Evolutionary conservation across 768 basidiomycete species (phyloP).

Genomic region (Piloderma croceum): DNA sequence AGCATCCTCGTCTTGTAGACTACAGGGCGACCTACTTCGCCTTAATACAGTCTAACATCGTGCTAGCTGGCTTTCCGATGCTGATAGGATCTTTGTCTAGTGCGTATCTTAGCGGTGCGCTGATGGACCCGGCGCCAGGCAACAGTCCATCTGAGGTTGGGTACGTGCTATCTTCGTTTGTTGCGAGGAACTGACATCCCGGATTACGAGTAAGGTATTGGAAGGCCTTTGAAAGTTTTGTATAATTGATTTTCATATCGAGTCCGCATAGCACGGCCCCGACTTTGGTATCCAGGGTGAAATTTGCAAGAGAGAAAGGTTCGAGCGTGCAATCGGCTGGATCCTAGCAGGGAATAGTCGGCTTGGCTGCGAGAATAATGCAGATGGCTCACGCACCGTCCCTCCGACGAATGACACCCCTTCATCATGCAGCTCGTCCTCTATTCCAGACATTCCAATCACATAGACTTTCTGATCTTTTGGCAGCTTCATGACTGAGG

Average conservation of each 20-base stretch:
- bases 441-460: conserved; percentile 85
- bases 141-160: conserved; percentile 67
- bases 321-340: conserved; percentile 75
- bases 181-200: conserved; percentile 79
- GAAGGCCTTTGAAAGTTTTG: conserved; percentile 89
- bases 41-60: conserved; percentile 92
- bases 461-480: conserved; percentile 94
- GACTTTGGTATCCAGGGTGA: conserved; percentile 70
- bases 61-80: conserved; percentile 86
- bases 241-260: conserved; percentile 85
- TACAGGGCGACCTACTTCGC: conserved; percentile 45
- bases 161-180: conserved; percentile 91
- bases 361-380: conserved; percentile 2
- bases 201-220: conserved; percentile 81
- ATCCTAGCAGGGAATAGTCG: conserved; percentile 49
- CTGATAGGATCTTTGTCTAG: conserved; percentile 65
- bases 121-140: conserved; percentile 82
- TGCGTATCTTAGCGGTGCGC: conserved; percentile 74
- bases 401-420: conserved; percentile 80
- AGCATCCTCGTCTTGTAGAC: not conserved
- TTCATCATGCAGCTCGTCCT: conserved; percentile 88
- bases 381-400: conserved; percentile 49
- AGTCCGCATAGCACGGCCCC: conserved; percentile 95
- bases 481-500: conserved; percentile 82
- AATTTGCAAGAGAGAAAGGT: conserved; percentile 62